A percentile compares a stretch with the other conserved stretches of the same genome.
These are phyloP conservation scores for Oxytropis ochrocephala DNA, from an alignment of 306 rosid genomes.

Conservation along the genomic window DNA sequence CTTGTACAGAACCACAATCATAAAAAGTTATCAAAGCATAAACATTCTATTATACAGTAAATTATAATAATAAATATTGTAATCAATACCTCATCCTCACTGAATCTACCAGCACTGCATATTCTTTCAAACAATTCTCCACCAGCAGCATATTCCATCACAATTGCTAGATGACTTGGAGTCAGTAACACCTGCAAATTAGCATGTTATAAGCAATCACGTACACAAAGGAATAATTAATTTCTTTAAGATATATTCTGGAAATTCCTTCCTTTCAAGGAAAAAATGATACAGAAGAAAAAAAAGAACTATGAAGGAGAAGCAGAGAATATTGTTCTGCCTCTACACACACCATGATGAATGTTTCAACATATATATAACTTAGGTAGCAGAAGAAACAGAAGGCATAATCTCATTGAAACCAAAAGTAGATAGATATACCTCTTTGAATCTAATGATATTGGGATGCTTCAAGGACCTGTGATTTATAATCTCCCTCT, in stretches of 20 bases:
- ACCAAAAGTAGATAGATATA: slow-evolving; percentile 17
- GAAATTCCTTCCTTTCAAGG: background rate
- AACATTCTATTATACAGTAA: background rate
- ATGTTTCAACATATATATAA: too few species aligned
- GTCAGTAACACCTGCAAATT: slow-evolving; percentile 62
- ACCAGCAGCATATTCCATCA: slow-evolving; percentile 97
- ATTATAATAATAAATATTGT: too few species aligned
- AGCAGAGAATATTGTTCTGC: background rate
- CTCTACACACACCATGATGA: too few species aligned
- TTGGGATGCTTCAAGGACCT: slow-evolving; percentile 94
- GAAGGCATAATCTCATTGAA: background rate
- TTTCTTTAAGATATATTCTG: background rate
- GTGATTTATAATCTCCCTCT: slow-evolving; percentile 94
- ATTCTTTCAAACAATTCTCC: slow-evolving; percentile 96
- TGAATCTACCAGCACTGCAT: slow-evolving; percentile 93
- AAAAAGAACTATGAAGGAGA: background rate
- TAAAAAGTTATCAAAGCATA: background rate
- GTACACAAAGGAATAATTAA: background rate
- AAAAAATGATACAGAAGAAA: background rate
- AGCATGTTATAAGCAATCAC: background rate
- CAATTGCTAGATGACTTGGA: slow-evolving; percentile 82
- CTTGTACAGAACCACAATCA: slow-evolving; percentile 25
- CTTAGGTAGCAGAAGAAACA: too few species aligned
- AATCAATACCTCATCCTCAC: slow-evolving; percentile 99
- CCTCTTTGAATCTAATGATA: slow-evolving; percentile 95